Base-by-base conservation (phyloP, 441 rosid genomes). In the Bocquillonia castaneifolia region DNA sequence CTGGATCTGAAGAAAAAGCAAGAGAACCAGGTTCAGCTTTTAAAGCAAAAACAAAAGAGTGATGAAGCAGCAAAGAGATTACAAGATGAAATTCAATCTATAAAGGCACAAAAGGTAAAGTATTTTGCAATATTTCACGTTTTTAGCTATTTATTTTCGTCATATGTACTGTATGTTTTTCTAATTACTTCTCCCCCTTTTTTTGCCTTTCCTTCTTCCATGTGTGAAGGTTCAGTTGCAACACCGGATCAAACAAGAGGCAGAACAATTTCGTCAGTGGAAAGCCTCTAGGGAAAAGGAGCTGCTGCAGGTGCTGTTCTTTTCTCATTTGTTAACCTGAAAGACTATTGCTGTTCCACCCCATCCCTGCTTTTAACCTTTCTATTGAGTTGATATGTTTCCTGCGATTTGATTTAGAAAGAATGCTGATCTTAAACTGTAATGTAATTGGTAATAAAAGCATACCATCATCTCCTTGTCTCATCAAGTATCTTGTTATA, bases 1-100 rank as follows among this genome's bases (percentile, higher is more conserved):
- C 77, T 78, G 64, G 98, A 92, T 77, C 96, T 95, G 42, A 95
- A 84, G 90, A 95, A 86, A 78, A 95, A 95, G 83, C 96, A 92
- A 79, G 99, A 95, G 81, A 95, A 63, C 78, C 99, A 95, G 74
- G 95, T 95, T 71, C 97, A 90, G 80, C 85, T 95, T 63, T 79
- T 95, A 61, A 95, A 88, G 85, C 98, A 90, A 81, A 95, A 95
- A 74, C 98, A 90, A 75, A 95, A 86, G 79, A 90, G 98, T 72
- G 98, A 95, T 67, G 99, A 95, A 67, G 97, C 98, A 8, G 88
- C 98, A 69, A 87, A 81, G 81, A 80, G 94, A 44, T 80, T 95
- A 73, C 98, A 90, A 68, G 99, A 92, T 28, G 99, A 95, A 88
- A 95, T 95, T 76, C 98, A 89, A 75, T 90, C 80, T 55, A 95